phyloP scores from a whole-genome alignment of 2,329 filamentous ascomycete species.

The Penicillium brevicompactum region DNA sequence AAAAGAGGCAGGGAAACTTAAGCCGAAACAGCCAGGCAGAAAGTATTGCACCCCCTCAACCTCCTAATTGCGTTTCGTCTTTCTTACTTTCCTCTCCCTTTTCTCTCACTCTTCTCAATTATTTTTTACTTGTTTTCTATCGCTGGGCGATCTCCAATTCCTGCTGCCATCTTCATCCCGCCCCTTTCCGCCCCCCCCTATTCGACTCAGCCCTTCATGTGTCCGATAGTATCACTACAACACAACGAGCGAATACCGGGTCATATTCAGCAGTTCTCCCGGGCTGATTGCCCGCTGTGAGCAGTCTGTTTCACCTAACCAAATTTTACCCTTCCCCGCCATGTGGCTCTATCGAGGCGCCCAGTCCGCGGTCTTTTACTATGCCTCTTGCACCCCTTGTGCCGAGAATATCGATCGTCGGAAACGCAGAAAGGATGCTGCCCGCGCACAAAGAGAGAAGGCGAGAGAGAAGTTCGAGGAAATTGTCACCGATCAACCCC shows the following conservation, averaged over 20 bases:
- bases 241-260: conserved; percentile 23
- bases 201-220: conserved; percentile 38
- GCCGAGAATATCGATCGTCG: conserved; percentile 69
- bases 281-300: conserved; percentile 27
- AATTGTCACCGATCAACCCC: conserved; percentile 64
- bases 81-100: not conserved
- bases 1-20: not conserved
- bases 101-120: conserved; percentile 5
- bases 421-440: conserved; percentile 70
- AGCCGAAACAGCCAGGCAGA: conserved; percentile 10
- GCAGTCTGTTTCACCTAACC: conserved; percentile 6
- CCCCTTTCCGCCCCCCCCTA: conserved; percentile 14
- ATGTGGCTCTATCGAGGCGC: conserved; percentile 54
- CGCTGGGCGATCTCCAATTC: conserved; percentile 32
- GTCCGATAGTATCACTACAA: conserved; percentile 29
- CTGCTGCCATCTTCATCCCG: conserved; percentile 7
- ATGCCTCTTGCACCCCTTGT: conserved; percentile 60
- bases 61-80: conserved; percentile 4
- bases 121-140: conserved; percentile 12
- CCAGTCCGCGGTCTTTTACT: conserved; percentile 55
- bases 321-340: conserved; percentile 16
- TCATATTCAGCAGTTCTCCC: conserved; percentile 25
- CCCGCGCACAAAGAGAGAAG: conserved; percentile 67
- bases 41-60: conserved; percentile 6
- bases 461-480: conserved; percentile 62